Evolutionary conservation across 1,139 yeast species (phyloP), one percentile per base, ranked within the genome.

Genomic region (Zygosaccharomyces sapae): DNA sequence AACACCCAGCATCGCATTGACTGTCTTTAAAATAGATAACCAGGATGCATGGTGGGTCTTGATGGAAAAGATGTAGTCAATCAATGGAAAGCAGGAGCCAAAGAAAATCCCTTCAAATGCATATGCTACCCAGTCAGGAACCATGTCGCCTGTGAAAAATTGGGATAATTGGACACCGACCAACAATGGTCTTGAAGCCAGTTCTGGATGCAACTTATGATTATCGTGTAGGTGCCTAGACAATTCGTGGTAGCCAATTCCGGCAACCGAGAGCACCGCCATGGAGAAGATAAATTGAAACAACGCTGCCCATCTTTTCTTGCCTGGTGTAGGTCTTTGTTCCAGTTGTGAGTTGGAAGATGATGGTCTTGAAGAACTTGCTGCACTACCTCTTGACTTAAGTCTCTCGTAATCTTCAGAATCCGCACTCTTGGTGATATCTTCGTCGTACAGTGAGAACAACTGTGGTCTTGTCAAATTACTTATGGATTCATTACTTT

Each of bases 1-100:
- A 25, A 90, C 79, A 3, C 97, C 97, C 52, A 89, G 69, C 58
- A 89, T 80, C 5, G 95, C 89, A 42, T 87, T 81, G 44, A 79
- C 71, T 34, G 86, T 77, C 52, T 95, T 76, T 50, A 80, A 63
- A 33, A 80, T 68, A 5, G 77, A 66, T 5, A 71, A 59, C 62
- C 73, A 68, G 43, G 71, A 70, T 44, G 55, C 47, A 40, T 50
- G 46, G 30, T 43, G 39, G 33, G 49, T 49, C 38, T 54, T 48
- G n/a, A 50, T 51, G 35, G 54, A 45, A 20, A 56, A 46, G 13
- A 58, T 33, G 35, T 63, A 62, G 62, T 85, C 94, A 58, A 83
- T 66, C 0, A 80, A 48, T 8, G 95, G 92, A 41, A 83, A 76
- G 31, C 81, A 59, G 10, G 74, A 60, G 5, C 94, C 90, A 68